phyloP scores from a whole-genome alignment of 2,329 filamentous ascomycete genomes.

The Aspergillus sp. region DNA sequence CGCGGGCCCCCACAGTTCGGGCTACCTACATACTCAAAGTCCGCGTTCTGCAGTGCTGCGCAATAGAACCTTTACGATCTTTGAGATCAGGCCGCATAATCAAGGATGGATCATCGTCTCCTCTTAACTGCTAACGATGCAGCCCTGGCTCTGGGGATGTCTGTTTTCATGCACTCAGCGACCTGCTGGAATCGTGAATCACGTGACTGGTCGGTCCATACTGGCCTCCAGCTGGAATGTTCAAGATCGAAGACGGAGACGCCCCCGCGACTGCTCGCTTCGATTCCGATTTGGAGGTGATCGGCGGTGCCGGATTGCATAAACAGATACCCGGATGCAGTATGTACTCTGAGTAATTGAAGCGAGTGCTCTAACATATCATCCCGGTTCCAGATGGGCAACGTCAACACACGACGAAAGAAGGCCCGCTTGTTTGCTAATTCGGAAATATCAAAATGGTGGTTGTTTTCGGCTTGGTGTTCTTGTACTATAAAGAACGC shows the following conservation, averaged over 20 bases:
- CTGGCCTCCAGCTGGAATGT: constrained; percentile 9
- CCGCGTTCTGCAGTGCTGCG: background rate
- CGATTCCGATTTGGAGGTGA: background rate
- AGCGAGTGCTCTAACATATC: background rate
- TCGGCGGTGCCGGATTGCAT: background rate
- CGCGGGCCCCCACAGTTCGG: too few relatives aligned
- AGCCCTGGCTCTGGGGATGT: background rate
- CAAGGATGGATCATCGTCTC: background rate
- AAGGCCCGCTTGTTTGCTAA: background rate
- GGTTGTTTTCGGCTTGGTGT: background rate
- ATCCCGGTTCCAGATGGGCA: constrained; percentile 1
- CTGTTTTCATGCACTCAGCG: background rate
- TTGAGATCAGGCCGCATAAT: background rate
- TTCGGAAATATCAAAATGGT: background rate
- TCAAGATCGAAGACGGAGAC: background rate
- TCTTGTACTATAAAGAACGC: background rate
- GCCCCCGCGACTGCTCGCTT: background rate
- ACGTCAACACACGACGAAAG: background rate
- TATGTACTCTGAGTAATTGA: background rate
- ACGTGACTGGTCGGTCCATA: background rate
- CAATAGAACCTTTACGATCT: background rate
- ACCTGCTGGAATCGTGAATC: background rate
- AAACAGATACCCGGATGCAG: constrained; percentile 7
- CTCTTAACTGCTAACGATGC: background rate
- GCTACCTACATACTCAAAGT: background rate